Conservation (phyloP, 2,329 filamentous ascomycete genomes). For the Aplosporella prunicola region DNA sequence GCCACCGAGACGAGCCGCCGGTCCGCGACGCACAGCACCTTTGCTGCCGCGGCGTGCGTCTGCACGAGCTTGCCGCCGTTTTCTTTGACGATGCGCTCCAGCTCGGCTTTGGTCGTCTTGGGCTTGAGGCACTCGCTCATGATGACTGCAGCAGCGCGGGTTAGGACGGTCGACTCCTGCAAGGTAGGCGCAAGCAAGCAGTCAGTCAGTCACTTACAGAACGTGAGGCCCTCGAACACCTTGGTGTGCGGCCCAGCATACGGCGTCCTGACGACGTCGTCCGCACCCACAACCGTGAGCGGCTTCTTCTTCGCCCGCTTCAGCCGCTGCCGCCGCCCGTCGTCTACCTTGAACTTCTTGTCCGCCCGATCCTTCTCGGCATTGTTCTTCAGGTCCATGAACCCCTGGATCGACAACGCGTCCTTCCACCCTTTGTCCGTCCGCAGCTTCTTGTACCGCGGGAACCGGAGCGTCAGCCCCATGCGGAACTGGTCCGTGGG, state of each 20-base stretch:
- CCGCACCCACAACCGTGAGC: slow-evolving; percentile 65
- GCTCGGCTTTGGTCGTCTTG: slow-evolving; percentile 66
- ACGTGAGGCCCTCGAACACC: slow-evolving; percentile 66
- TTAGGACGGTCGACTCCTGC: too few relatives aligned
- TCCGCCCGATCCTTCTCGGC: slow-evolving; percentile 63
- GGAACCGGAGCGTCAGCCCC: slow-evolving; percentile 75
- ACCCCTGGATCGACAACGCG: slow-evolving; percentile 69
- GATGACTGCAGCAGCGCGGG: slow-evolving; percentile 37
- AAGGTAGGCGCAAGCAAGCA: too few relatives aligned
- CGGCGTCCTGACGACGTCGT: slow-evolving; percentile 38
- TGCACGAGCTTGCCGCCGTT: slow-evolving; percentile 76
- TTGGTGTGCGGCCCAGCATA: slow-evolving; percentile 51
- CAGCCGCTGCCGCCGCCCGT: slow-evolving; percentile 53
- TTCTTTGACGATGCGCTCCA: slow-evolving; percentile 73
- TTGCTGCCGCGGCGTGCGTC: slow-evolving; percentile 51
- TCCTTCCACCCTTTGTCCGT: slow-evolving; percentile 78
- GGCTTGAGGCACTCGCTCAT: slow-evolving; percentile 66
- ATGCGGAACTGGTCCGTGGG: slow-evolving; percentile 69
- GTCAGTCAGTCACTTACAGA: slow-evolving; percentile 46
- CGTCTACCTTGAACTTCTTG: slow-evolving; percentile 65
- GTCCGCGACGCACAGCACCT: slow-evolving; percentile 68
- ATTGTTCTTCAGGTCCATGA: slow-evolving; percentile 58
- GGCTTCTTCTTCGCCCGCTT: slow-evolving; percentile 58
- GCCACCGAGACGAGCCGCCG: slow-evolving; percentile 72
- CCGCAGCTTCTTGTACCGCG: slow-evolving; percentile 72